A percentile compares a stretch with the other conserved stretches of the same genome.
These are phyloP conservation scores for Petasospora rhodanensis DNA, from an alignment of 1,139 yeast genomes.

Conservation along the genomic window DNA sequence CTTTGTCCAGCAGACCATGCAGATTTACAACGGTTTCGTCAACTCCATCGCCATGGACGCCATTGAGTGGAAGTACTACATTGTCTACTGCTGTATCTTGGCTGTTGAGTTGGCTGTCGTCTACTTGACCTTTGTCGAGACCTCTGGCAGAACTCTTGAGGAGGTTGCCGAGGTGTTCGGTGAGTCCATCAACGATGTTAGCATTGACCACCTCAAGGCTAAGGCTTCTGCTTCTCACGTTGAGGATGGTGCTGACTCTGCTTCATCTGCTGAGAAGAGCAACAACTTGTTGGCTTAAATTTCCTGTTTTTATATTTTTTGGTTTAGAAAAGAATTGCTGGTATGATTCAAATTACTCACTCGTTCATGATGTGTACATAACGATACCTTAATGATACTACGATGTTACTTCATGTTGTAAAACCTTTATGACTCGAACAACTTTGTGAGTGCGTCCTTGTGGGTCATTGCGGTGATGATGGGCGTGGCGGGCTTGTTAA, in stretches of 20 bases:
- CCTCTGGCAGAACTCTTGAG: constrained; percentile 49
- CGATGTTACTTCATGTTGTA: too few species aligned
- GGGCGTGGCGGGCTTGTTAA: constrained; percentile 5
- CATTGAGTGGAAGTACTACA: constrained; percentile 57
- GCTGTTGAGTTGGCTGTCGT: constrained; percentile 37
- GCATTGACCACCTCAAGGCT: constrained; percentile 11
- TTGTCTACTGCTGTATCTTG: constrained; percentile 43
- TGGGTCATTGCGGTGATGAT: constrained; percentile 1
- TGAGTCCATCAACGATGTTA: constrained; percentile 15
- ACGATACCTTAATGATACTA: too few species aligned
- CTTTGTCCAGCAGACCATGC: constrained; percentile 29
- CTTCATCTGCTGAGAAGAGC: constrained; percentile 10
- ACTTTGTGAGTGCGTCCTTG: constrained; percentile 5
- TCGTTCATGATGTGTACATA: too few species aligned
- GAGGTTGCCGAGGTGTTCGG: constrained; percentile 39
- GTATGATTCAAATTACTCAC: too few species aligned
- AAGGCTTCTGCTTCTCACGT: constrained; percentile 14
- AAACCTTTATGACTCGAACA: too few species aligned
- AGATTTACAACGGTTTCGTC: constrained; percentile 44
- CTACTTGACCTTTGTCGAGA: constrained; percentile 43
- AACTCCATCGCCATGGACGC: constrained; percentile 59
- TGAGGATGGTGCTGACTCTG: constrained; percentile 12
- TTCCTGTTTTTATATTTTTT: neutral
- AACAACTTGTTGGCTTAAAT: constrained; percentile 12
- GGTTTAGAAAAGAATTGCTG: too few species aligned